Evolutionary conservation across 306 rosid genomes (phyloP).

Genomic region (Vicia faba): DNA sequence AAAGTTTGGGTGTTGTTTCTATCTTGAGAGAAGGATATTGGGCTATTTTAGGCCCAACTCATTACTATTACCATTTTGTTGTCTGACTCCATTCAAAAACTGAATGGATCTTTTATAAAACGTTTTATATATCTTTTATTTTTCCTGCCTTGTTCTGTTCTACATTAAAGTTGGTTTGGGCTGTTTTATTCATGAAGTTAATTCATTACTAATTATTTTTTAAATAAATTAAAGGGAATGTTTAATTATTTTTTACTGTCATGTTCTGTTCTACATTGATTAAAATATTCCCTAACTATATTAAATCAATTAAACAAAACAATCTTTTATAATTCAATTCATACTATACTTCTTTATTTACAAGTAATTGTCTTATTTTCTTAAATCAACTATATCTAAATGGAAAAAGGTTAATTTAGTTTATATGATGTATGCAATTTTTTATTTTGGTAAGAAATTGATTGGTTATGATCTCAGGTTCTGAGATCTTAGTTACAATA

Average conservation of each 20-base stretch:
- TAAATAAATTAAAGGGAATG: too few species aligned
- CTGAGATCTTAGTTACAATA: neutral
- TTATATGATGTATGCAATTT: neutral
- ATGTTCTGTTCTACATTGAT: too few species aligned
- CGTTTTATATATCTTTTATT: too few species aligned
- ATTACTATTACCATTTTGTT: too few species aligned
- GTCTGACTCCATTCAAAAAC: too few species aligned
- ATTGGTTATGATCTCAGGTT: neutral
- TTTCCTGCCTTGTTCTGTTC: too few species aligned
- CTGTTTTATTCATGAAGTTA: neutral
- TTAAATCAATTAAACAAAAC: too few species aligned
- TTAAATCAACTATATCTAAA: neutral
- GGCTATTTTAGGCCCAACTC: neutral
- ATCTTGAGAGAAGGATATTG: neutral
- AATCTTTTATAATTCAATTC: neutral
- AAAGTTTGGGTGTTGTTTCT: neutral
- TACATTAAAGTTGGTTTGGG: neutral
- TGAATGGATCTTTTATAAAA: too few species aligned
- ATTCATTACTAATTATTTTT: too few species aligned
- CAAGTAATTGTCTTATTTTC: neutral
- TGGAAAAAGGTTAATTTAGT: neutral
- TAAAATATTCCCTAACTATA: neutral
- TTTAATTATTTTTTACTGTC: too few species aligned
- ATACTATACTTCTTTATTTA: neutral
- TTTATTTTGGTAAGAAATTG: neutral